Conservation (phyloP, 305 asterid species). For the Coffea humblotiana region DNA sequence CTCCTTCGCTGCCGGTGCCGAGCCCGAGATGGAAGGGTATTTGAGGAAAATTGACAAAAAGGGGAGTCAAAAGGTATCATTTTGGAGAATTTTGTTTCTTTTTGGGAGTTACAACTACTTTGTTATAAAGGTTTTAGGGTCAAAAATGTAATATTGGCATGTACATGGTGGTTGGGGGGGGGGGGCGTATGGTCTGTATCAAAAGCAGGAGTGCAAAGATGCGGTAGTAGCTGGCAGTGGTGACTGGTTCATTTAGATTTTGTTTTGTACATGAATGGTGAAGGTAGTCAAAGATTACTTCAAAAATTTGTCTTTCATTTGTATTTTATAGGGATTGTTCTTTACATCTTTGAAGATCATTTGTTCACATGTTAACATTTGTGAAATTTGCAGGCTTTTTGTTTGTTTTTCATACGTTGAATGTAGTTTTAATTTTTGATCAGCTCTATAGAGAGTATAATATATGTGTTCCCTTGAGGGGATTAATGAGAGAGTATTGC, state of each 20-base stretch:
- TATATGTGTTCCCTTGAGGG: neutral
- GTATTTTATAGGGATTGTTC: neutral
- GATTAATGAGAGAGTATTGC: neutral
- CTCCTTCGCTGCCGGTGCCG: slow-evolving; percentile 66
- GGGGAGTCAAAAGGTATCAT: slow-evolving; percentile 20
- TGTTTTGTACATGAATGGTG: slow-evolving; percentile 55
- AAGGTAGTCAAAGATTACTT: slow-evolving; percentile 33
- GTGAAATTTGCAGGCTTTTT: neutral
- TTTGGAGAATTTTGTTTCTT: slow-evolving; percentile 22
- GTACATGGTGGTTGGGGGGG: slow-evolving; percentile 42
- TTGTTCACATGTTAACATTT: neutral
- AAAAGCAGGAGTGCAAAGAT: slow-evolving; percentile 26
- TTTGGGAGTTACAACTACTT: slow-evolving; percentile 22
- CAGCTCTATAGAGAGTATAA: too few species aligned
- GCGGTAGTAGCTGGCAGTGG: slow-evolving; percentile 23
- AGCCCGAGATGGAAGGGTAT: slow-evolving; percentile 71
- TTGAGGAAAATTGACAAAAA: slow-evolving; percentile 25
- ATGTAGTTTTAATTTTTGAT: neutral
- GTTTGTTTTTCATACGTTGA: neutral
- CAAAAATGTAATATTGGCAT: slow-evolving; percentile 30
- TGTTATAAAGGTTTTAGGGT: slow-evolving; percentile 35
- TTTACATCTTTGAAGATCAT: neutral
- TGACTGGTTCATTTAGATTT: slow-evolving; percentile 29
- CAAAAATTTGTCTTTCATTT: slow-evolving; percentile 11
- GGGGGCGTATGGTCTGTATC: slow-evolving; percentile 24